Evolutionary conservation across 2,329 filamentous ascomycete species (phyloP), one percentile per base, ranked within the genome.

Genomic region (Xylaria sp.): DNA sequence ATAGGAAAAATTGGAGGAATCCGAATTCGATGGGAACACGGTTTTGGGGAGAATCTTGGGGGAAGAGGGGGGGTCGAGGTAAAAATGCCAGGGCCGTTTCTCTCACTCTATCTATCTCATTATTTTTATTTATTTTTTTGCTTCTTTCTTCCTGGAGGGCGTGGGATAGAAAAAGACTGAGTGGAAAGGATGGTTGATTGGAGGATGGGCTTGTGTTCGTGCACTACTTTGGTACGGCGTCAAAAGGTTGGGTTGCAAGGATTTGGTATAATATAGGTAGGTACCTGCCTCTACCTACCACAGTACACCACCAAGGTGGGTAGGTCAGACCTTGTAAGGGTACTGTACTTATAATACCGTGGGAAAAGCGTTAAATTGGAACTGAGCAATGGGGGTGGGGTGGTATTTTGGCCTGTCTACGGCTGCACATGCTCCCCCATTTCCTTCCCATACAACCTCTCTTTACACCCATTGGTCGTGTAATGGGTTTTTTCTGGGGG

Each of bases 171-270:
- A 45, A 41, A 55, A 34, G 63, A 60, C 46, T 48, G 53, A 52
- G 63, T 62, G 66, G 53, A 41, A 65, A 62, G 63, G 62, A 59
- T 68, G 52, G 32, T 56, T 68, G 63, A 63, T 60, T 69, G 66
- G 59, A 66, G 62, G 63, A 60, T 48, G 66, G 59, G 55, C 30
- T 36, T 25, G 62, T 58, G 60, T 57, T 58, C 55, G 59, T 63
- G 23, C 55, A 58, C 57, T 57, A 50, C 61, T 41, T 41, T 66
- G 63, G 63, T 59, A 66, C 55, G 34, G 63, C 57, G 60, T 69
- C 61, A 69, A 69, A 69, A 63, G 53, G 63, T 66, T 66, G 59
- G 66, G 58, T 66, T 59, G 60, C 63, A 60, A 60, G 50, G 63
- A 63, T 59, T 59, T 61, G 50, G 34, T 56, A 56, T 39, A 56